phyloP scores from a whole-genome alignment of 768 basidiomycete species.

The Leccinum sublutescens region DNA sequence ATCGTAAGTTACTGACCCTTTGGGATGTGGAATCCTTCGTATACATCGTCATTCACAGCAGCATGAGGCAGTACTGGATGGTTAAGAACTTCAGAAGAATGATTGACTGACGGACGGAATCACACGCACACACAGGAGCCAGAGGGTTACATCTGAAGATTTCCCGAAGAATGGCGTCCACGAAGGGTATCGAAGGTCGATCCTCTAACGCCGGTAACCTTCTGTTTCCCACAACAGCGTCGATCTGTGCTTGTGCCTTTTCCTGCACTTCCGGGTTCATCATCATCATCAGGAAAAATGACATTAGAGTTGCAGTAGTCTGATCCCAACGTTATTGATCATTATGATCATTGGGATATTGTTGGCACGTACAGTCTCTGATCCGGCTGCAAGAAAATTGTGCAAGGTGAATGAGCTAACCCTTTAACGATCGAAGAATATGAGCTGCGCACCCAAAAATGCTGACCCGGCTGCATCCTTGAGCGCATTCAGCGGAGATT shows the following conservation, averaged over 20 bases:
- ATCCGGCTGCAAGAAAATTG: not conserved
- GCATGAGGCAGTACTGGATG: conserved; percentile 26
- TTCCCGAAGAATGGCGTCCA: conserved; percentile 12
- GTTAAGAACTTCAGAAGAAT: too few species aligned
- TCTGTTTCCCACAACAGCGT: conserved; percentile 3
- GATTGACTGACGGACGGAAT: not conserved
- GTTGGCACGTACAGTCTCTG: conserved; percentile 5
- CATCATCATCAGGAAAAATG: conserved; percentile 13
- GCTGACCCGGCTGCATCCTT: conserved; percentile 3
- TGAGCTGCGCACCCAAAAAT: conserved; percentile 1
- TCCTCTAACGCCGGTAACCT: conserved; percentile 6
- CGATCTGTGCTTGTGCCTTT: conserved; percentile 7
- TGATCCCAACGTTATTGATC: not conserved
- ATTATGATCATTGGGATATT: not conserved
- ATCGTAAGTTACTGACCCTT: conserved; percentile 14
- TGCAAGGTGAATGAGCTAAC: not conserved
- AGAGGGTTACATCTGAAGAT: not conserved
- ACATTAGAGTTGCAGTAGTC: conserved; percentile 1
- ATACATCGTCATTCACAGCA: conserved; percentile 39
- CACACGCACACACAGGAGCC: conserved; percentile 4
- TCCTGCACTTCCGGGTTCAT: conserved; percentile 5
- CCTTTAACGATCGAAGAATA: not conserved
- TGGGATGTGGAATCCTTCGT: conserved; percentile 49
- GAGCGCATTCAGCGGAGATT: conserved; percentile 1
- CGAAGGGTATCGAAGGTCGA: conserved; percentile 6